These are phyloP conservation scores for Cladophialophora yegresii DNA, from an alignment of 2,329 filamentous ascomycete genomes.

Conservation along the genomic window DNA sequence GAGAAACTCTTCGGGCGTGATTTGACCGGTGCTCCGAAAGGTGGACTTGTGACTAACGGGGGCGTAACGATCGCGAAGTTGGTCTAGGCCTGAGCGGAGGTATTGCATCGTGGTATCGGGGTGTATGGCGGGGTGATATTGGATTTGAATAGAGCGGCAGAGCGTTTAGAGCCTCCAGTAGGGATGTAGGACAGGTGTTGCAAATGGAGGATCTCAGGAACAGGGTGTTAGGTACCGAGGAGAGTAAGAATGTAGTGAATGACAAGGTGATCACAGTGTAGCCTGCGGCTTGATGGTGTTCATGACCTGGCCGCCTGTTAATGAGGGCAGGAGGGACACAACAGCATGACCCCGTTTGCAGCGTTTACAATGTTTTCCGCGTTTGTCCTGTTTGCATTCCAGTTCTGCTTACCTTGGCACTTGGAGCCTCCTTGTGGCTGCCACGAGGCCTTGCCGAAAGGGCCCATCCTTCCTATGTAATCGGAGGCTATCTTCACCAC, in stretches of 20 bases:
- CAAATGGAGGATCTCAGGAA: neutral
- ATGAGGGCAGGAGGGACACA: neutral
- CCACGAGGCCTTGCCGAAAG: neutral
- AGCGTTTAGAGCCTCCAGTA: neutral
- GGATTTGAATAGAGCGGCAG: neutral
- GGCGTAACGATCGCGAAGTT: slow-evolving; percentile 85
- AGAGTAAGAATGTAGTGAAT: neutral
- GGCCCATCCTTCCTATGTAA: neutral
- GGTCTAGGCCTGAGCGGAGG: slow-evolving; percentile 89
- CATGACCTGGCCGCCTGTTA: slow-evolving; percentile 1
- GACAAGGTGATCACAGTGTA: neutral
- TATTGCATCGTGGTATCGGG: slow-evolving; percentile 69
- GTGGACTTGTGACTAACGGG: slow-evolving; percentile 88
- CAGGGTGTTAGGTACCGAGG: neutral
- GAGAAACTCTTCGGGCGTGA: slow-evolving; percentile 96
- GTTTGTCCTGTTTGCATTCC: neutral
- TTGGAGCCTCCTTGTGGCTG: neutral
- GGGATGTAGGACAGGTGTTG: neutral
- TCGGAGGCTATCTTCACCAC: neutral
- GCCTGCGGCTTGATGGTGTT: neutral
- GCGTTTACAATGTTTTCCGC: neutral
- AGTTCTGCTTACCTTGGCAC: neutral
- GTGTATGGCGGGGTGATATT: neutral
- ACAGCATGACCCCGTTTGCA: neutral
- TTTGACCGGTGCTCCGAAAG: slow-evolving; percentile 89